These are phyloP conservation scores for Chlamydomonas sp. DNA, from an alignment of 139 green algal genomes.

Conservation along the genomic window DNA sequence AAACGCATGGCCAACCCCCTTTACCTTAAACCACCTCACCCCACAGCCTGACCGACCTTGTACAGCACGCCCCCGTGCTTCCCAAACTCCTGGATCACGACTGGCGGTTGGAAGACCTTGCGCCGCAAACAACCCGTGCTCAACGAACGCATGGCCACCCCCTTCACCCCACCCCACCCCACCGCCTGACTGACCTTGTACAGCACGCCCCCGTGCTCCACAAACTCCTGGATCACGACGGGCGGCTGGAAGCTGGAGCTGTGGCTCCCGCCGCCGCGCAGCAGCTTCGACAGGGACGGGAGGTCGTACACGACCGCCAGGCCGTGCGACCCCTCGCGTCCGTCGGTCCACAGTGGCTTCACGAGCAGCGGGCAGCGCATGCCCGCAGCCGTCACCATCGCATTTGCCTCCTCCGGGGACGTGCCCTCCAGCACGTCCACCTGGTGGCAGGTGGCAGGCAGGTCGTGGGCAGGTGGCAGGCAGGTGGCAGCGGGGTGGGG, in stretches of 20 bases:
- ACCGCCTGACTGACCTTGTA: slow-evolving; percentile 59
- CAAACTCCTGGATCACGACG: slow-evolving; percentile 71
- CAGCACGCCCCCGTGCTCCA: slow-evolving; percentile 72
- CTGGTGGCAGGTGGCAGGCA: slow-evolving; percentile 2
- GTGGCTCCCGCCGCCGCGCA: slow-evolving; percentile 25
- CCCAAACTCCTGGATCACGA: slow-evolving; percentile 76
- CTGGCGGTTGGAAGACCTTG: slow-evolving; percentile 46
- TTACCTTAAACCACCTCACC: too few species aligned
- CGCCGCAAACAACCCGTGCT: too few species aligned
- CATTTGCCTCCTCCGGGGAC: slow-evolving; percentile 22
- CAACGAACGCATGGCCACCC: too few species aligned
- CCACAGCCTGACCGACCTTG: slow-evolving; percentile 56
- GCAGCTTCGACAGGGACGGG: slow-evolving; percentile 40
- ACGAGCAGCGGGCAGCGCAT: slow-evolving; percentile 62
- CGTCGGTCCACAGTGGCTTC: slow-evolving; percentile 78
- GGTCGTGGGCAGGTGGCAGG: neutral
- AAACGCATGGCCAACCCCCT: too few species aligned
- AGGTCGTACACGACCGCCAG: slow-evolving; percentile 63
- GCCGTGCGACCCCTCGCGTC: slow-evolving; percentile 64
- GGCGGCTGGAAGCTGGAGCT: slow-evolving; percentile 39
- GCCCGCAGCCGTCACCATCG: slow-evolving; percentile 14
- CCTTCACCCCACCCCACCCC: too few species aligned
- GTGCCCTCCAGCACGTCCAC: slow-evolving; percentile 39
- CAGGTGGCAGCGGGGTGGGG: neutral
- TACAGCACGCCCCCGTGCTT: slow-evolving; percentile 74